Conservation (phyloP, 495 filamentous ascomycete species). For the Oleoguttula mirabilis region DNA sequence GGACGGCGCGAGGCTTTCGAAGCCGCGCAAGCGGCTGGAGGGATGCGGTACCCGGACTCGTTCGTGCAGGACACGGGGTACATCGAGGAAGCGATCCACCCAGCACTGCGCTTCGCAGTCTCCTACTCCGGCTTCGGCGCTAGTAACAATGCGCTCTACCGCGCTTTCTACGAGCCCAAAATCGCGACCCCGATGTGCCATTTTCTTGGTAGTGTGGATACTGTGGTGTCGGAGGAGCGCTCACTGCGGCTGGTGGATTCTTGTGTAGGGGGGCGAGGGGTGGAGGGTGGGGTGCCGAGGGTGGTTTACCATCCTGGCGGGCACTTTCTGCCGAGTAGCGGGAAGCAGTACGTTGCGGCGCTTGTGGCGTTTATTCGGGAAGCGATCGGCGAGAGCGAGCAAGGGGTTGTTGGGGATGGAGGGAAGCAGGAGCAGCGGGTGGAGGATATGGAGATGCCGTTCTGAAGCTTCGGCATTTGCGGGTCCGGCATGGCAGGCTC, state of each 20-base stretch:
- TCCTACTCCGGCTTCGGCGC: constrained; percentile 70
- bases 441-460: constrained; percentile 59
- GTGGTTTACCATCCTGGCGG: constrained; percentile 84
- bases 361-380: constrained; percentile 64
- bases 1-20: constrained; percentile 38
- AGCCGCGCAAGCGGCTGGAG: constrained; percentile 20
- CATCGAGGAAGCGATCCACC: constrained; percentile 34
- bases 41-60: constrained; percentile 38
- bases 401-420: constrained; percentile 3
- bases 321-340: constrained; percentile 71
- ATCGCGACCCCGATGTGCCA: constrained; percentile 70
- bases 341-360: constrained; percentile 64
- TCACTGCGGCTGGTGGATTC: constrained; percentile 52
- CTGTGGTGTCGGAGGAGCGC: constrained; percentile 69
- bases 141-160: constrained; percentile 43
- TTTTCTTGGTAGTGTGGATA: constrained; percentile 75
- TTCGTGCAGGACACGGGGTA: constrained; percentile 35
- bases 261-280: constrained; percentile 38
- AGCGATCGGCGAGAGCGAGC: constrained; percentile 33
- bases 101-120: constrained; percentile 63
- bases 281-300: constrained; percentile 37
- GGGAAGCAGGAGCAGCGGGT: constrained; percentile 33
- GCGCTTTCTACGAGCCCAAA: constrained; percentile 60
- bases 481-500: no score
- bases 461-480: no score